Evolutionary conservation across 164 flowering plant species (phyloP).

Genomic region (Umbilicus rupestris): DNA sequence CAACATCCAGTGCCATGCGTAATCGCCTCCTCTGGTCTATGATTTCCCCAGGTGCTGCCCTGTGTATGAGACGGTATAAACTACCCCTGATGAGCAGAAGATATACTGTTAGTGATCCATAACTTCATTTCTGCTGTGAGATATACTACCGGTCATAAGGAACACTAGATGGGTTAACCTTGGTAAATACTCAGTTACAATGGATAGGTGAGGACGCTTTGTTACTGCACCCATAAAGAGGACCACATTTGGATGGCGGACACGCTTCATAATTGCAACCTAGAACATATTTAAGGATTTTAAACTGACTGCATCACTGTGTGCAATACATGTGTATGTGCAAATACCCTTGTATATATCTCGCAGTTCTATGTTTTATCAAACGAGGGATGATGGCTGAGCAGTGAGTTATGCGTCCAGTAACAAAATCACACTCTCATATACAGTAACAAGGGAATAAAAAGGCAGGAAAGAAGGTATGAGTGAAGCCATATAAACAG

Average conservation of each 20-base stretch:
- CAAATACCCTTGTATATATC: not conserved
- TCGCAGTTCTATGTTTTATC: not conserved
- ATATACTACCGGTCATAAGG: not conserved
- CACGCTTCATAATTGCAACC: slow-evolving; percentile 98
- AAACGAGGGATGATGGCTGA: not conserved
- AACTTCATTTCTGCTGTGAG: not conserved
- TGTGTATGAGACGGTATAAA: slow-evolving; percentile 70
- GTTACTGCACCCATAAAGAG: slow-evolving; percentile 99
- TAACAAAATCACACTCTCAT: not conserved
- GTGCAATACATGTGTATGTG: not conserved
- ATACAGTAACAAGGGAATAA: not conserved
- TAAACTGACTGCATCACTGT: not conserved
- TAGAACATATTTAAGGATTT: slow-evolving; percentile 14
- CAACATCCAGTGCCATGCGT: slow-evolving; percentile 97
- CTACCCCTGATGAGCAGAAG: slow-evolving; percentile 67
- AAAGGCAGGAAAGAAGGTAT: not conserved
- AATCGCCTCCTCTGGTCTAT: slow-evolving; percentile 71
- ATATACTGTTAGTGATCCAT: not conserved
- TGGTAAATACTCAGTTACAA: slow-evolving; percentile 88
- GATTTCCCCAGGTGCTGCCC: slow-evolving; percentile 65
- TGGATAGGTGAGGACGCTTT: slow-evolving; percentile 80
- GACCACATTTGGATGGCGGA: slow-evolving; percentile 95
- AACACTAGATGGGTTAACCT: slow-evolving; percentile 34
- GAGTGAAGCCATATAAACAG: not conserved
- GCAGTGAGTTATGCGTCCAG: not conserved